Evolutionary conservation across 805 yeast genomes (phyloP), one percentile per base, ranked within the genome.

Genomic region (Ascoidea tarda): DNA sequence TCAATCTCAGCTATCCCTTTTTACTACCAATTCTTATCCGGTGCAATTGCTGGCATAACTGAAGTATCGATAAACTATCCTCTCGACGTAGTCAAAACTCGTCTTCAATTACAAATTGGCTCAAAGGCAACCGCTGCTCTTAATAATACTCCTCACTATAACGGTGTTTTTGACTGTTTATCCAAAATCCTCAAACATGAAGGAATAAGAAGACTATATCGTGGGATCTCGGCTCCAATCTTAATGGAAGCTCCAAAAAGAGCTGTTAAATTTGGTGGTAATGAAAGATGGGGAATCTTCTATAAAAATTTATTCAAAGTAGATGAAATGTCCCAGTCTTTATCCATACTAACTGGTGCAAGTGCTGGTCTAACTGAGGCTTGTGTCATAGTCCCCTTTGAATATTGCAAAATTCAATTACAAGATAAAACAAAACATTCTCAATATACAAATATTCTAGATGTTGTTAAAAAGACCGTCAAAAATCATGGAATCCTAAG

Each of bases 181-280:
- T 68, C 76, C 57, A 88, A 89, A 69, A 90, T 93, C 60, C 76
- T 91, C 60, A 79, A 77, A 61, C 81, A 79, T 59, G 98, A 91
- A 69, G 98, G 98, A 50, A 74, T 79, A 47, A 70, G 84, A 6
- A 75, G 93, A 56, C 76, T 90, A 53, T 91, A 91, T 70, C 82
- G 89, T 65, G 99, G 99, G 59, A 91, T 91, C 61, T 72, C 85
- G 31, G 96, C 98, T 32, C 99, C 99, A 32, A 87, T 91, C 60
- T 74, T 91, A 61, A 91, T 91, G 98, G 99, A 91, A 69, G 98
- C 98, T 14, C 98, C 98, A 58, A 91, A 91, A 75, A 82, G 99
- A 73, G 98, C 98, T 46, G 89, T 96, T 58, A 91, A 91, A 69
- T 91, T 91, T 66, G 96, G 97, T 52, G 96, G 97, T 57, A 93